Conservation (phyloP, 2,329 filamentous ascomycete genomes). For the Pseudofabraea citricarpa region DNA sequence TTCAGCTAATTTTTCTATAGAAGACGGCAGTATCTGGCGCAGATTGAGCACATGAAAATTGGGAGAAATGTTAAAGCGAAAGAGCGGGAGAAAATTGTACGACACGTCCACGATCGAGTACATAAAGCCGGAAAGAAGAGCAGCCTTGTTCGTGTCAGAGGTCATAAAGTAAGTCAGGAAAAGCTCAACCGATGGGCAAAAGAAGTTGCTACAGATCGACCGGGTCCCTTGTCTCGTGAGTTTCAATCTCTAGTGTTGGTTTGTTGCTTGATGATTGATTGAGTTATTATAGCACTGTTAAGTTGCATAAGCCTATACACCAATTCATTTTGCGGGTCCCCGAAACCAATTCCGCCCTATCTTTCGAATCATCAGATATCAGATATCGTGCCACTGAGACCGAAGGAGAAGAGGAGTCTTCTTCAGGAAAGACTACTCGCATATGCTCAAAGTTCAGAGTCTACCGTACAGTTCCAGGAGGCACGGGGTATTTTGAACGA, state of each 20-base stretch:
- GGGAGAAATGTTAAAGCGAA: constrained; percentile 7
- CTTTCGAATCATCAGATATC: constrained; percentile 1
- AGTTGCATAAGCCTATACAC: constrained; percentile 13
- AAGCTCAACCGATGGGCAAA: constrained; percentile 10
- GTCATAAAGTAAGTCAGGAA: constrained; percentile 9
- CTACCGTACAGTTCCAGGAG: constrained; percentile 4
- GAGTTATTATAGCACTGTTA: constrained; percentile 10
- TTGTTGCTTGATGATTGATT: not conserved
- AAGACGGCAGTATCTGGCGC: constrained; percentile 9
- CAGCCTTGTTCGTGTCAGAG: constrained; percentile 7
- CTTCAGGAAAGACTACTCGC: constrained; percentile 8
- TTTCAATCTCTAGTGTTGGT: not conserved
- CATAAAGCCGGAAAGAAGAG: constrained; percentile 7
- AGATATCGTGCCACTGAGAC: not conserved
- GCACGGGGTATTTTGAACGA: constrained; percentile 11
- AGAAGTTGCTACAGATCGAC: constrained; percentile 4
- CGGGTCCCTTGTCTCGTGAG: constrained; percentile 1
- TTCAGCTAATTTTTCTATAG: constrained; percentile 3
- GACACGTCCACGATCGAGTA: constrained; percentile 9
- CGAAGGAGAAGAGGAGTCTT: not conserved
- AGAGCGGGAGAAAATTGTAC: constrained; percentile 7
- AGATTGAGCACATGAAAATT: constrained; percentile 10
- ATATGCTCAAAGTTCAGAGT: constrained; percentile 4
- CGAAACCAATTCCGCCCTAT: not conserved
- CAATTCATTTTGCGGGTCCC: constrained; percentile 5